Evolutionary conservation across 805 yeast species (phyloP).

Genomic region (Myxozyma udenii): DNA sequence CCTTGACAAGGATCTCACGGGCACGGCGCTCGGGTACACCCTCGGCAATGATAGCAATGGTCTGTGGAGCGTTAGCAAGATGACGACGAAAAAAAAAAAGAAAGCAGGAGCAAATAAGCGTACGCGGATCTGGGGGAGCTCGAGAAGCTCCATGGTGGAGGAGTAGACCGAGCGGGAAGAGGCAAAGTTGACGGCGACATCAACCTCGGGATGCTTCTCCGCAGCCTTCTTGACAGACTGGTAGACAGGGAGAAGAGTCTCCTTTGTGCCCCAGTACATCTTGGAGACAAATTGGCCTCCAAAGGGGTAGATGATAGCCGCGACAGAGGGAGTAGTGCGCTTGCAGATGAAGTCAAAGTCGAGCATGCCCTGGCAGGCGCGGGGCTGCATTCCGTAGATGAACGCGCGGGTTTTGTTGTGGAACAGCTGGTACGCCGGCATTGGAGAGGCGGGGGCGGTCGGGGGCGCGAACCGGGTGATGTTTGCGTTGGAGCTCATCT

Average conservation of each 20-base stretch:
- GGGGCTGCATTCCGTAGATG: slow-evolving; percentile 47
- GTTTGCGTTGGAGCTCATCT: slow-evolving; percentile 29
- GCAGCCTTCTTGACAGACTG: slow-evolving; percentile 44
- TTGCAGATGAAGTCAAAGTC: slow-evolving; percentile 48
- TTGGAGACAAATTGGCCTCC: slow-evolving; percentile 47
- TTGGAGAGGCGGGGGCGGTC: slow-evolving; percentile 34
- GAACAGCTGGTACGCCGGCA: slow-evolving; percentile 42
- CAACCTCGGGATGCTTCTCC: slow-evolving; percentile 47
- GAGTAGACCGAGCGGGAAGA: slow-evolving; percentile 48
- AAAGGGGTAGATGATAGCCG: slow-evolving; percentile 48
- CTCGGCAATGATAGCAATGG: slow-evolving; percentile 49
- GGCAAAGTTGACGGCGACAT: slow-evolving; percentile 49
- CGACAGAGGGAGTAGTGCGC: slow-evolving; percentile 47
- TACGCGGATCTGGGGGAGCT: slow-evolving; percentile 44
- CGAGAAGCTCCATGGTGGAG: slow-evolving; percentile 48
- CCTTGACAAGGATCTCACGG: slow-evolving; percentile 46
- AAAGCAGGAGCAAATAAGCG: slow-evolving; percentile 1
- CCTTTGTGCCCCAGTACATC: slow-evolving; percentile 52
- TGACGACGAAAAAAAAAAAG: not conserved
- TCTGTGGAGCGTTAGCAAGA: slow-evolving; percentile 27
- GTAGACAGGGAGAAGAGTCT: slow-evolving; percentile 47
- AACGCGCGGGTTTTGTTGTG: slow-evolving; percentile 46
- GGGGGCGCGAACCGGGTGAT: slow-evolving; percentile 37
- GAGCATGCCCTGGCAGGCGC: slow-evolving; percentile 50
- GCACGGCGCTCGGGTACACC: slow-evolving; percentile 52